Evolutionary conservation across 176 grass and related monocot species (phyloP).

Genomic region (Dactylis glomerata): DNA sequence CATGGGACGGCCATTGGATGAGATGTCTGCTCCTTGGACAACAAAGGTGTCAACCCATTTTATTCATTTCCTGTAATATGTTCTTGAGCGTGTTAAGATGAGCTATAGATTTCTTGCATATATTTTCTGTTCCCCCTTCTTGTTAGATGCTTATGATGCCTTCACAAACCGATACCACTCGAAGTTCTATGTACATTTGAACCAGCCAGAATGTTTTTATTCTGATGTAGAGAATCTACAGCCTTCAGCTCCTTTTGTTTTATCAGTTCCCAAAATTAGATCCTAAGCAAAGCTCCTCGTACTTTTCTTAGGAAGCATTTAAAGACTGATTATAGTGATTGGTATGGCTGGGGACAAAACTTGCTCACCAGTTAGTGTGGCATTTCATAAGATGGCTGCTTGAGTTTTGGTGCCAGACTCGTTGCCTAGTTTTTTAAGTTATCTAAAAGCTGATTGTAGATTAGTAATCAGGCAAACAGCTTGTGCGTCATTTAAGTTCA

Average conservation of each 20-base stretch:
- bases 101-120: background rate
- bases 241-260: background rate
- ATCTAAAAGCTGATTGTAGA: background rate
- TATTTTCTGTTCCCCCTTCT: background rate
- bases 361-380: slow-evolving; percentile 4
- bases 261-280: background rate
- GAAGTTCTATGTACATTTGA: background rate
- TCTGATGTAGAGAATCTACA: background rate
- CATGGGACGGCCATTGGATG: slow-evolving; percentile 57
- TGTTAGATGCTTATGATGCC: background rate
- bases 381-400: background rate
- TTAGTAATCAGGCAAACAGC: slow-evolving; percentile 1
- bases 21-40: slow-evolving; percentile 54
- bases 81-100: background rate
- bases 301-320: background rate
- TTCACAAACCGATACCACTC: background rate
- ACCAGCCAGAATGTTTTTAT: background rate
- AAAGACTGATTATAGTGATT: background rate
- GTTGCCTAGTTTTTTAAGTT: background rate
- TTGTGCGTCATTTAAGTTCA: background rate
- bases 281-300: background rate
- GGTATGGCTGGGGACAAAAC: slow-evolving; percentile 2
- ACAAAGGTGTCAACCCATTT: slow-evolving; percentile 42
- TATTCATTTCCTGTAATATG: background rate
- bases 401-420: background rate